Base-by-base conservation (phyloP, 257 asterid genomes). In the Cynanchum wilfordii region DNA sequence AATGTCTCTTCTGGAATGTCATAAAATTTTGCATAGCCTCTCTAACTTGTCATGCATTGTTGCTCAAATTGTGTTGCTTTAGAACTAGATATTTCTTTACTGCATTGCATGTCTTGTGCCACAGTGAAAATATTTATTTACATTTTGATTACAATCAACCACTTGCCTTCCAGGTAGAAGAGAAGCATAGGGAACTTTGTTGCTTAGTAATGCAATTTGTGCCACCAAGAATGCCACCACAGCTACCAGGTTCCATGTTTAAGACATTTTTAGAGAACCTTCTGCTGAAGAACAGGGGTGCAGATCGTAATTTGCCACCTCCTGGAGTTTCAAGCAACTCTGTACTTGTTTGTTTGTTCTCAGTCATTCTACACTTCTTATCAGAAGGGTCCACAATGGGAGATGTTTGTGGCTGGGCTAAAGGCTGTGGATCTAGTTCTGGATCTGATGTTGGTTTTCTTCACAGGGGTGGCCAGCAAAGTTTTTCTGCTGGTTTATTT, bases 281-380 rank as follows among this genome's bases (percentile, higher is more conserved):
- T 84, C 82, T 93, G 82, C 84, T 93, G 78, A 91, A 91, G 82
- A 93, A 89, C 85, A 85, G 97, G 88, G 98, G 98, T 3, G 97
- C 98, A 54, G 95, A 89, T 70, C 94, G 92, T 36, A 91, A 86
- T 77, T 73, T 88, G 82, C 97, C 97, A 45, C 98, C 98, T 13
- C 92, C 96, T 57, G 98, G 98, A 76, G 95, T 91, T 73, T 93
- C 98, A 77, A 89, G 79, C 88, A 93, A 93, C 85, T 89, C 96
- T 44, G 98, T 91, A 68, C 93, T 93, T 65, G 93, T 91, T 69
- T 93, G 97, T 66, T 76, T 93, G 75, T 93, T 89, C 83, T 64
- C 89, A 19, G 83, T 89, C 76, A 84, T 91, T 78, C 98, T 93
- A 78, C 98, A 93, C 85, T 87, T 93, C 76, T 82, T 93, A 62